A percentile compares a stretch with the other conserved stretches of the same genome.
Conservation (phyloP, 768 basidiomycete species). For the Daedaleopsis nitida region DNA sequence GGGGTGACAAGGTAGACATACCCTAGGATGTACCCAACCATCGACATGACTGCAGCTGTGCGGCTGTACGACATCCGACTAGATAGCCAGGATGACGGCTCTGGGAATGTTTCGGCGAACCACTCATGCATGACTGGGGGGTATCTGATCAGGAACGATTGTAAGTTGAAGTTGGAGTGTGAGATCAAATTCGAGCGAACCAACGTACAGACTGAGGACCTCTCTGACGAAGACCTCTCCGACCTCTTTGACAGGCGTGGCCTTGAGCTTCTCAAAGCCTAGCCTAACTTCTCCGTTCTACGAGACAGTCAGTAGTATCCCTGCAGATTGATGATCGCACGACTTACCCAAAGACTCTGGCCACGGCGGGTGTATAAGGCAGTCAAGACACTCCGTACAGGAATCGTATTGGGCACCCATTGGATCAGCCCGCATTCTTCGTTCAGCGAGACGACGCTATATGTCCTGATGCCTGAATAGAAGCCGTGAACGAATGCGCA, state of each 20-base stretch:
- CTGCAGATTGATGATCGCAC: background rate
- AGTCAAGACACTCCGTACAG: conserved; percentile 73
- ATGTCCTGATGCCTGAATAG: conserved; percentile 84
- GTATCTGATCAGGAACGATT: conserved; percentile 44
- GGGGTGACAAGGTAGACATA: conserved; percentile 37
- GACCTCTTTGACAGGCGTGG: conserved; percentile 45
- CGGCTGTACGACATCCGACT: conserved; percentile 85
- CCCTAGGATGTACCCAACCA: conserved; percentile 98
- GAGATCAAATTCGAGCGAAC: background rate
- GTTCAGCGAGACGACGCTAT: conserved; percentile 97
- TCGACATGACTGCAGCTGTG: conserved; percentile 96
- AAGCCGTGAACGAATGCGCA: background rate
- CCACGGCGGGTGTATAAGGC: conserved; percentile 63
- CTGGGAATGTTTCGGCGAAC: conserved; percentile 97
- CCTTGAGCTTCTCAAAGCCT: conserved; percentile 53
- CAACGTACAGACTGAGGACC: conserved; percentile 58
- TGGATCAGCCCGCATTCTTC: conserved; percentile 98
- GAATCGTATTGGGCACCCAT: conserved; percentile 95
- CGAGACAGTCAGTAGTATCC: background rate
- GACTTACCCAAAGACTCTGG: conserved; percentile 51
- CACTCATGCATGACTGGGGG: conserved; percentile 94
- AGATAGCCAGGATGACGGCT: conserved; percentile 92
- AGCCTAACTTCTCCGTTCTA: conserved; percentile 51
- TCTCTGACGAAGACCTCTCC: conserved; percentile 52
- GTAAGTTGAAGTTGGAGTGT: background rate